A percentile compares a stretch with the other conserved stretches of the same genome.
Evolutionary conservation across 2,329 filamentous ascomycete genomes (phyloP).

Genomic region (Emericellopsis cladophorae): DNA sequence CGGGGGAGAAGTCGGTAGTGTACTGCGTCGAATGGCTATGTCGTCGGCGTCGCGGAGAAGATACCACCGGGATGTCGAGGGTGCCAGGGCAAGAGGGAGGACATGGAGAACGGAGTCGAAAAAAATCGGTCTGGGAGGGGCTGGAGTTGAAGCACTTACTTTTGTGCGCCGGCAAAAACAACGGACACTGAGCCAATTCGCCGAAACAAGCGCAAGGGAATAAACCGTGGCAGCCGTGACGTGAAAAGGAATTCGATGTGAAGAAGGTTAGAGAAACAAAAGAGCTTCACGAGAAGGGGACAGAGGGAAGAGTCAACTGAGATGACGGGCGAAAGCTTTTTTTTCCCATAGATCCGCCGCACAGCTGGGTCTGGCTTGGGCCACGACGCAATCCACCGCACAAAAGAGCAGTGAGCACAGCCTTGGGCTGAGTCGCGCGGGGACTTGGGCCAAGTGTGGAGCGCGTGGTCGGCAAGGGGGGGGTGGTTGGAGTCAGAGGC

Average conservation of each 20-base stretch:
- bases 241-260: constrained; percentile 12
- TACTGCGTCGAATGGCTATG: too few species aligned
- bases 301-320: constrained; percentile 13
- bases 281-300: constrained; percentile 13
- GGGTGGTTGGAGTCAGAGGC: background rate
- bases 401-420: background rate
- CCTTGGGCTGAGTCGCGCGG: constrained; percentile 3
- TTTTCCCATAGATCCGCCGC: constrained; percentile 8
- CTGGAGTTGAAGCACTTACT: constrained; percentile 25
- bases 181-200: constrained; percentile 26
- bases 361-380: constrained; percentile 4
- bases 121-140: too few species aligned
- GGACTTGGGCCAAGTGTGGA: constrained; percentile 1
- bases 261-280: constrained; percentile 13
- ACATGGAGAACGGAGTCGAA: background rate
- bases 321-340: constrained; percentile 19
- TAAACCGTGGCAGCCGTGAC: constrained; percentile 27
- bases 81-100: background rate
- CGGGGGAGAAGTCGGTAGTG: too few species aligned
- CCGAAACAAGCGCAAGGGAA: constrained; percentile 34
- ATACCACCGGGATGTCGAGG: too few species aligned
- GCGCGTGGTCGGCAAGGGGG: background rate
- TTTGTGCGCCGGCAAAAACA: constrained; percentile 40
- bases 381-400: constrained; percentile 3
- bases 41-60: too few species aligned